Evolutionary conservation across 78 protist species (phyloP).

Genomic region (slime mould (Dictyostelium discoideum)): DNA sequence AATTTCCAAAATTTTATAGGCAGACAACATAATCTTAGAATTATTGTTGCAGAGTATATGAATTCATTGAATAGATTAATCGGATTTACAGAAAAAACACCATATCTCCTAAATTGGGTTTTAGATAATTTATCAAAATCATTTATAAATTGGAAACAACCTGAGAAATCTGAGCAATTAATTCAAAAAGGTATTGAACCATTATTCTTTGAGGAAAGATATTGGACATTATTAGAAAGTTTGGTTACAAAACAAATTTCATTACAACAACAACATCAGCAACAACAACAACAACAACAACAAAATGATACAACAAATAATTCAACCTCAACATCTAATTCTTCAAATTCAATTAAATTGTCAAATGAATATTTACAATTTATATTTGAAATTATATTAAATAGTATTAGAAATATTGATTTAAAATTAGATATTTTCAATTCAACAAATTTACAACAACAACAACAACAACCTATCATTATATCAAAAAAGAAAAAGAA

Average conservation of each 20-base stretch:
- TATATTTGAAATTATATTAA: conserved; percentile 25
- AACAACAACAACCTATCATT: background rate
- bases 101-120: conserved; percentile 33
- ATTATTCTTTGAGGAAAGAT: conserved; percentile 25
- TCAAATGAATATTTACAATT: conserved; percentile 24
- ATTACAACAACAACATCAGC: background rate
- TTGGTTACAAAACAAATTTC: background rate
- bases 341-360: background rate
- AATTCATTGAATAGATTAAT: conserved; percentile 1
- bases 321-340: background rate
- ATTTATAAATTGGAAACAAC: background rate
- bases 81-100: conserved; percentile 45
- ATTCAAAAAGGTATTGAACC: conserved; percentile 11
- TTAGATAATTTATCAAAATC: conserved; percentile 12
- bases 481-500: conserved; percentile 34
- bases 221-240: conserved; percentile 25
- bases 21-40: conserved; percentile 26
- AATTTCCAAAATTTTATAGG: conserved; percentile 1
- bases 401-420: background rate
- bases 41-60: conserved; percentile 51
- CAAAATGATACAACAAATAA: background rate
- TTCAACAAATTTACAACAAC: background rate
- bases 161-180: conserved; percentile 1
- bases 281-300: background rate
- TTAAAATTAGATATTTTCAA: background rate